Evolutionary conservation across 345 rosid species (phyloP), one percentile per base, ranked within the genome.

Genomic region (Cardiospermum halicacabum): DNA sequence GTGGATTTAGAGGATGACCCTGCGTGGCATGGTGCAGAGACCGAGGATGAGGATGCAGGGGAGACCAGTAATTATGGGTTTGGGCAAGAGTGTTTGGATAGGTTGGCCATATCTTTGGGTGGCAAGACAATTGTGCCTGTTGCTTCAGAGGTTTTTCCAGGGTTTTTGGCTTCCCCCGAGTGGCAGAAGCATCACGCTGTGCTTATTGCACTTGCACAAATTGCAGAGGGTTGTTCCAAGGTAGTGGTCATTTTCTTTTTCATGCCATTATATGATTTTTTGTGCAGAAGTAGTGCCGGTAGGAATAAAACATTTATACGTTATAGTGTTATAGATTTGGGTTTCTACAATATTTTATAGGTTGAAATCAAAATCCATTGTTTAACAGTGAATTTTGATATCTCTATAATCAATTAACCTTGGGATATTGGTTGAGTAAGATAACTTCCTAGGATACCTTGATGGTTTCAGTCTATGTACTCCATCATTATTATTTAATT

Each of bases 171-270:
- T 18, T 82, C 89, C 50, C 62, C 85, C 0, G 92, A 84, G 66
- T 86, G 92, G 92, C 82, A 82, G 72, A 84, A 84, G 58, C 89
- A 82, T 45, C 92, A 86, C 58, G 92, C 92, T 39, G 87, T 86
- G 32, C 82, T 86, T 53, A 75, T 86, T 65, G 81, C 92, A 12
- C 78, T 86, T 51, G 86, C 89, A 42, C 92, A 86, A 60, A 86
- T 86, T 71, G 92, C 89, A 9, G 92, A 84, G 74, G 92, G 92
- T 58, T 86, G 92, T 73, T 78, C 89, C 56, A 86, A 86, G 92
- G 89, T 86, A 61, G 27, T 37, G 7, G 26, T 27, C 18, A 2
- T 28, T 4, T 18, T 50, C 10, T 5, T 13, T 34, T n/a, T 63
- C 50, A 2, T 30, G 1, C 8, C 12, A 12, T 39, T 19, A 39